Percentiles rank a stretch among this genome's conserved stretches.
Evolutionary conservation across 2,329 filamentous ascomycete species (phyloP).

Genomic region (Aspergillus fijiensis): DNA sequence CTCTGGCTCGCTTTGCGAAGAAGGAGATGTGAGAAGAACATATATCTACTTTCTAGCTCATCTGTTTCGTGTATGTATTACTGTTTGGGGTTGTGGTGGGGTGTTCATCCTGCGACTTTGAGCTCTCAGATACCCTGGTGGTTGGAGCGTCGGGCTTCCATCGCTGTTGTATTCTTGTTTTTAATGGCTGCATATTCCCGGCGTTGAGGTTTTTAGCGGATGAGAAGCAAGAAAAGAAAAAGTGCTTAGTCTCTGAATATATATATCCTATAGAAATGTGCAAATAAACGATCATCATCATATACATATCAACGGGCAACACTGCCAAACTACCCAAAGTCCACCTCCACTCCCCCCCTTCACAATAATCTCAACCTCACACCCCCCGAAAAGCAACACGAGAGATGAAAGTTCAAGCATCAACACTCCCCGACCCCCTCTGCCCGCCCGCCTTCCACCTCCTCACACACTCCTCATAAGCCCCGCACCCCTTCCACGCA

Average conservation of each 20-base stretch:
- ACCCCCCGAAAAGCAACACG: not conserved
- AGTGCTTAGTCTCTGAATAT: not conserved
- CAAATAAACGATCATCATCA: not conserved
- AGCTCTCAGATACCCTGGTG: slow-evolving; percentile 20
- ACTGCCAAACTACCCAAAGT: no score
- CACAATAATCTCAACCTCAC: not conserved
- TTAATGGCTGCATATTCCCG: slow-evolving; percentile 1
- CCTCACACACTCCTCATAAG: slow-evolving; percentile 50
- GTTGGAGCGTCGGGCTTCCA: not conserved
- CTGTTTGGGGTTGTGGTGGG: not conserved
- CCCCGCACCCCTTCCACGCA: slow-evolving; percentile 89
- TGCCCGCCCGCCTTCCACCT: slow-evolving; percentile 45
- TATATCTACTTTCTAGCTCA: not conserved
- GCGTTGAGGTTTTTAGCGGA: slow-evolving; percentile 3
- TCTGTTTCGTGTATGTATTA: slow-evolving; percentile 1
- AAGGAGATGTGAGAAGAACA: slow-evolving; percentile 49
- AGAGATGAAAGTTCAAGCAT: slow-evolving; percentile 2
- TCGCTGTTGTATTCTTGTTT: not conserved
- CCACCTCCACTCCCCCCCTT: no score
- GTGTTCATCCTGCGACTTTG: not conserved
- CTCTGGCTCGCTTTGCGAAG: slow-evolving; percentile 78
- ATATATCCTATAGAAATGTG: not conserved
- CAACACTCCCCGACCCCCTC: slow-evolving; percentile 35
- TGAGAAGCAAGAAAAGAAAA: not conserved
- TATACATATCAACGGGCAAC: not conserved